Evolutionary conservation across 192 early-diverging fungal genomes (phyloP).

Genomic region (Entomortierella chlamydospora): DNA sequence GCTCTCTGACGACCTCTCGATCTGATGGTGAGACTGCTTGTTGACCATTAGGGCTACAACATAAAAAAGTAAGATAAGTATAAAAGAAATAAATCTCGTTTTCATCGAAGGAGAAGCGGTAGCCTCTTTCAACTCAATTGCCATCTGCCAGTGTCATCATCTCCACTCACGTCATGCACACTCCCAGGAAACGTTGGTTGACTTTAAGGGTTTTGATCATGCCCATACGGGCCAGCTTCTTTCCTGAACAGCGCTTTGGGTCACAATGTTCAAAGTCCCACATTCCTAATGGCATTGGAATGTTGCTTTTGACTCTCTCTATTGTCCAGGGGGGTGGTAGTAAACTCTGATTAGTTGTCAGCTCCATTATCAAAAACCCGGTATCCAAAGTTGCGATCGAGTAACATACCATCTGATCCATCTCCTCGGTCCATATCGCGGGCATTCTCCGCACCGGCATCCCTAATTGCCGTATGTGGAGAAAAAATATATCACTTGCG

Average conservation of each 20-base stretch:
- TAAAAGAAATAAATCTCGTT: too few relatives aligned
- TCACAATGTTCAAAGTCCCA: constrained; percentile 99
- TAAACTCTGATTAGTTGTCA: neutral
- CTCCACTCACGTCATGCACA: constrained; percentile 77
- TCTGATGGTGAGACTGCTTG: constrained; percentile 92
- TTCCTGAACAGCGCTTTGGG: constrained; percentile 96
- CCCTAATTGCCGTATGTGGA: constrained; percentile 6
- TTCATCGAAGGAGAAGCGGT: too few relatives aligned
- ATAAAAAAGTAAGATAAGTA: neutral
- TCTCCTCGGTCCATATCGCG: constrained; percentile 40
- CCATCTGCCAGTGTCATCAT: neutral
- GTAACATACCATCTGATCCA: constrained; percentile 7
- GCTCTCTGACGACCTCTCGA: constrained; percentile 74
- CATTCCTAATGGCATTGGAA: constrained; percentile 81
- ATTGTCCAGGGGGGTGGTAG: neutral
- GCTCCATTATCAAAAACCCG: neutral
- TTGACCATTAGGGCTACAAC: constrained; percentile 79
- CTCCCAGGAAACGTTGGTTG: constrained; percentile 87
- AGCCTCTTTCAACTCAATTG: neutral
- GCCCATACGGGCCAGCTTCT: constrained; percentile 85
- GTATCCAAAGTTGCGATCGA: too few relatives aligned
- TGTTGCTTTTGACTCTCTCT: constrained; percentile 48
- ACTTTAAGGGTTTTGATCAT: constrained; percentile 85
- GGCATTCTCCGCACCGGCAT: constrained; percentile 44
- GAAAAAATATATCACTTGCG: neutral